A percentile compares a stretch with the other conserved stretches of the same genome.
phyloP scores from a whole-genome alignment of 116 monocot genomes.

The Trichopus zeylanicus region DNA sequence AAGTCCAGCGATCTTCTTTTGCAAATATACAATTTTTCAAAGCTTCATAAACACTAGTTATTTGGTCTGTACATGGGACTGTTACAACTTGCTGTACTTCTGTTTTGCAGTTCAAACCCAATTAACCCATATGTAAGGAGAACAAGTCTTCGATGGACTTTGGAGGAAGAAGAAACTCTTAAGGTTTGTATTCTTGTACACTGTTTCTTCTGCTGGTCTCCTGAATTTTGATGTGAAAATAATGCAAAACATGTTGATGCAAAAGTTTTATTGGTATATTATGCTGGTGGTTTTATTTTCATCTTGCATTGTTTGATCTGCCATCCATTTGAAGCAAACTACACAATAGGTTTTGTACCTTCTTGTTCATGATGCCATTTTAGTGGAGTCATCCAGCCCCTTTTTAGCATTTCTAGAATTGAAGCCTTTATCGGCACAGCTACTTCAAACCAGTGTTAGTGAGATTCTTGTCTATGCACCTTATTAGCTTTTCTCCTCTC shows the following conservation, averaged over 20 bases:
- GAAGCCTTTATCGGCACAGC: background rate
- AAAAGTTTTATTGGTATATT: background rate
- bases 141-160: constrained; percentile 39
- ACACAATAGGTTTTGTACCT: background rate
- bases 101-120: constrained; percentile 32
- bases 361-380: no score
- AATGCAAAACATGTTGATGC: background rate
- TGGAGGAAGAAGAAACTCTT: constrained; percentile 34
- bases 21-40: background rate
- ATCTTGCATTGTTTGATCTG: no score
- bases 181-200: constrained; percentile 16
- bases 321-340: no score
- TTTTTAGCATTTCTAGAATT: background rate
- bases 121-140: constrained; percentile 18
- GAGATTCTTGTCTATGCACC: background rate
- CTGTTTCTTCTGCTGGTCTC: background rate
- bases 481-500: background rate
- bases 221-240: no score
- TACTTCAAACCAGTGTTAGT: background rate
- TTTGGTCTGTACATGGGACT: background rate
- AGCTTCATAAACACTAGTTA: background rate
- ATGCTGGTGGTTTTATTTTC: no score
- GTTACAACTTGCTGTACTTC: background rate
- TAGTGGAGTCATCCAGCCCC: no score
- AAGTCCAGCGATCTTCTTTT: background rate